Conservation (phyloP, 1,284 basidiomycete genomes). For the Cystobasidium sp. region DNA sequence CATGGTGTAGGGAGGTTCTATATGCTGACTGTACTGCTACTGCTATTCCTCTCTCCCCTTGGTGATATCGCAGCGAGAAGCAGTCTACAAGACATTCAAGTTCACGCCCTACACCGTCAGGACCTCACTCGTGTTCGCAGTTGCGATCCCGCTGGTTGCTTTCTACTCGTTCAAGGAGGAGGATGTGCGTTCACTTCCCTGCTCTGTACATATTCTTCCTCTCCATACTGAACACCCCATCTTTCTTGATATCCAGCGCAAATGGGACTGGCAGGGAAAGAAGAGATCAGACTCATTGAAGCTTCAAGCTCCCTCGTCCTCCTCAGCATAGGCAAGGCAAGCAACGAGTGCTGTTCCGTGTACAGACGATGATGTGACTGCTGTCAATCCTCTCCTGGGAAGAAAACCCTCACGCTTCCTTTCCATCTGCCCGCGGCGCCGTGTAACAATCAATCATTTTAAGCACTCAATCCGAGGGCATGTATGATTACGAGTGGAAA, state of each 20-base stretch:
- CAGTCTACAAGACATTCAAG: constrained; percentile 50
- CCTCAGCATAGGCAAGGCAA: neutral
- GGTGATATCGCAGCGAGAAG: constrained; percentile 36
- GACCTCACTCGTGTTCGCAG: constrained; percentile 48
- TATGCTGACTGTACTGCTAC: neutral
- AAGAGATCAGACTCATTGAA: constrained; percentile 38
- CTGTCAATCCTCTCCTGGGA: no score
- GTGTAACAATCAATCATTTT: no score
- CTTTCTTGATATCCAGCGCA: constrained; percentile 5
- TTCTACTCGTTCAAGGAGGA: constrained; percentile 34
- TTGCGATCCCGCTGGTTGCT: constrained; percentile 46
- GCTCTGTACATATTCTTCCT: no score
- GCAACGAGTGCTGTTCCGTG: no score
- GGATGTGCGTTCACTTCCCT: constrained; percentile 13
- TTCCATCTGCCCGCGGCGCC: no score
- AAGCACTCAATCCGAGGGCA: no score
- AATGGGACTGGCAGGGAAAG: constrained; percentile 45
- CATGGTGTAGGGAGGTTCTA: neutral
- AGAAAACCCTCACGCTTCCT: no score
- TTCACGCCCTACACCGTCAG: constrained; percentile 52
- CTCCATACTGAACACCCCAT: neutral
- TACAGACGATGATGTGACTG: no score
- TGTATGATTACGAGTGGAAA: no score
- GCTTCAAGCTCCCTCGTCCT: neutral
- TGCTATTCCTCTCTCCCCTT: neutral